A percentile compares a stretch with the other conserved stretches of the same genome.
Conservation (phyloP, 108 stramenopile genomes). For the Skeletonema tropicum region DNA sequence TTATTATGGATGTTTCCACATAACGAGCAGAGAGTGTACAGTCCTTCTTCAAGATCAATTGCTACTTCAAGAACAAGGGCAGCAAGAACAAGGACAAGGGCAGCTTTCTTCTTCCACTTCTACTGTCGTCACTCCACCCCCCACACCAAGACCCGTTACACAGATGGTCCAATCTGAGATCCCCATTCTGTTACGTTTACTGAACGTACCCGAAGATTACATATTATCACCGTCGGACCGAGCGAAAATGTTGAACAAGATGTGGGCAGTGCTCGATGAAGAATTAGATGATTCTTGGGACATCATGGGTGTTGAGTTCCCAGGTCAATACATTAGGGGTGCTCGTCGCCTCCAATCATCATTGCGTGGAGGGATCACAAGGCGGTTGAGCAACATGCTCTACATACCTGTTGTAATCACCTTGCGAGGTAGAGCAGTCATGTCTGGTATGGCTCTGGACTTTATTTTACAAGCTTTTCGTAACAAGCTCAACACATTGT, state of each 20-base stretch:
- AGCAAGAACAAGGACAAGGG: background rate
- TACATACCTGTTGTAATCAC: background rate
- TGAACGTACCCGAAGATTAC: background rate
- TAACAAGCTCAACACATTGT: background rate
- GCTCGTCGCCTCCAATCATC: background rate
- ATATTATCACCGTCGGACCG: background rate
- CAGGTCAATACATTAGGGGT: background rate
- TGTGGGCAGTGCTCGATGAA: background rate
- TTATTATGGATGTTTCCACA: background rate
- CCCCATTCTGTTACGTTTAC: background rate
- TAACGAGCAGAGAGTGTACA: background rate
- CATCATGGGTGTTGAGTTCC: background rate
- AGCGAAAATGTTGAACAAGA: background rate
- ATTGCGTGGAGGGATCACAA: background rate
- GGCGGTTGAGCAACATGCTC: background rate
- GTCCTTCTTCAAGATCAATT: too few species aligned
- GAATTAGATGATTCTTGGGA: background rate
- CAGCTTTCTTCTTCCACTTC: too few species aligned
- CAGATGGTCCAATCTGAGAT: background rate
- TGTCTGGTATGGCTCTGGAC: background rate
- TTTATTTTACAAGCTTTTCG: background rate
- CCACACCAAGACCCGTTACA: background rate
- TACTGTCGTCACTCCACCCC: background rate
- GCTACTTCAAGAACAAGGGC: background rate
- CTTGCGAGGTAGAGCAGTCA: background rate